Percentiles rank a stretch among this genome's conserved stretches.
phyloP scores from a whole-genome alignment of 106 monocot species.

The Cymbidium sinense region DNA sequence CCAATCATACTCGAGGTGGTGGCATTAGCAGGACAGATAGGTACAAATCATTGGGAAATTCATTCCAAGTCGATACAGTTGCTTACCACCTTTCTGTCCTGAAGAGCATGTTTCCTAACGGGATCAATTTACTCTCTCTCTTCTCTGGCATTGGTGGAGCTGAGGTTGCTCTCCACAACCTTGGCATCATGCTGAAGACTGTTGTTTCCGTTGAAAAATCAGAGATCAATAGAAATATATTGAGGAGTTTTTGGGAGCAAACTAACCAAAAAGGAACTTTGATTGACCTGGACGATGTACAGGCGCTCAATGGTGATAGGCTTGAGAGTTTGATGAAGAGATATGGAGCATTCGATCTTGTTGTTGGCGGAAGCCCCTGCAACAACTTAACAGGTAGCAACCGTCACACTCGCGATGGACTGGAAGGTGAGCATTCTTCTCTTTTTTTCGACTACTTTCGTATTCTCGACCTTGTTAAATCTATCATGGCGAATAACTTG shows the following conservation, averaged over 20 bases:
- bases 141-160: slow-evolving; percentile 73
- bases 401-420: slow-evolving; percentile 56
- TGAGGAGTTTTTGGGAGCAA: slow-evolving; percentile 55
- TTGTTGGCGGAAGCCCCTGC: slow-evolving; percentile 26
- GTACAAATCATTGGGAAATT: slow-evolving; percentile 51
- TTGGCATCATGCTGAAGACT: slow-evolving; percentile 41
- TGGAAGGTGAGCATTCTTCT: slow-evolving; percentile 63
- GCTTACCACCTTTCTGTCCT: slow-evolving; percentile 57
- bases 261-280: slow-evolving; percentile 44
- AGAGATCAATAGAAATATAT: slow-evolving; percentile 49
- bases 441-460: slow-evolving; percentile 74
- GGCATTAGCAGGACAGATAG: slow-evolving; percentile 47
- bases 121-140: slow-evolving; percentile 46
- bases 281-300: slow-evolving; percentile 46
- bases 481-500: slow-evolving; percentile 35
- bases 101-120: slow-evolving; percentile 42
- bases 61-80: slow-evolving; percentile 60
- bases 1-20: slow-evolving; percentile 51
- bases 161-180: slow-evolving; percentile 53
- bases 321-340: slow-evolving; percentile 25
- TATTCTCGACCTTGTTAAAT: slow-evolving; percentile 59
- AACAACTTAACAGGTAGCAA: slow-evolving; percentile 61
- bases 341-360: slow-evolving; percentile 9
- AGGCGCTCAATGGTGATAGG: slow-evolving; percentile 24
- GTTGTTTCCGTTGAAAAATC: slow-evolving; percentile 64